Evolutionary conservation across 169 alveolate genomes (phyloP), one percentile per base, ranked within the genome.

Genomic region (Plasmodium gaboni): DNA sequence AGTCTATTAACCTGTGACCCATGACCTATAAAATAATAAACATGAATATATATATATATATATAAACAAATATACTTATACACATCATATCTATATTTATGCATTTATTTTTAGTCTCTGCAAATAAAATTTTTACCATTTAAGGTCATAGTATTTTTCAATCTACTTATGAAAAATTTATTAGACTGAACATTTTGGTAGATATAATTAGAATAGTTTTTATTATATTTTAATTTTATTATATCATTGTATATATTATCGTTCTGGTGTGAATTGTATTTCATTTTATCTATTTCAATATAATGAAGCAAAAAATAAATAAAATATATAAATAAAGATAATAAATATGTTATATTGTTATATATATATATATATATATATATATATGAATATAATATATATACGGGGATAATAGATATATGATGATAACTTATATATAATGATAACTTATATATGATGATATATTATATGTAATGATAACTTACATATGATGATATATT

Each of bases 1-100:
- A 93, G 83, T 24, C 95, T 88, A 59, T 93, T 93, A 3, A 93
- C 95, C 51, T 92, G 85, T 28, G 92, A 92, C 2, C 26, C 32
- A 50, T 93, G 95, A 5, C 93, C 95, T 64, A 51, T 59, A 15
- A 65, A 57, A 17, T 72, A 61, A 12, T 28, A 13, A 12, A 53
- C 17, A 22, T 26, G 22, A 5, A 19, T 17, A 46, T 68, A 22
- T 26, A 13, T 67, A 42, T 17, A 15, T 15, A 67, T 38, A 38
- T 42, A 17, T 19, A 19, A 19, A 19, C 22, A 19, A 0, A 24
- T 63, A 63, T 24, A 68, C 22, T n/a, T 51, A 12, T 71, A 32
- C 19, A 71, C 26, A 3, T 26, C 32, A 26, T 57, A 50, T 57
- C 51, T 26, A 28, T 42, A 71, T 15, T 50, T 42, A 50, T 24